Percentiles rank a stretch among this genome's conserved stretches.
Conservation (phyloP, 768 basidiomycete genomes). For the Boletus vermiculosoides region DNA sequence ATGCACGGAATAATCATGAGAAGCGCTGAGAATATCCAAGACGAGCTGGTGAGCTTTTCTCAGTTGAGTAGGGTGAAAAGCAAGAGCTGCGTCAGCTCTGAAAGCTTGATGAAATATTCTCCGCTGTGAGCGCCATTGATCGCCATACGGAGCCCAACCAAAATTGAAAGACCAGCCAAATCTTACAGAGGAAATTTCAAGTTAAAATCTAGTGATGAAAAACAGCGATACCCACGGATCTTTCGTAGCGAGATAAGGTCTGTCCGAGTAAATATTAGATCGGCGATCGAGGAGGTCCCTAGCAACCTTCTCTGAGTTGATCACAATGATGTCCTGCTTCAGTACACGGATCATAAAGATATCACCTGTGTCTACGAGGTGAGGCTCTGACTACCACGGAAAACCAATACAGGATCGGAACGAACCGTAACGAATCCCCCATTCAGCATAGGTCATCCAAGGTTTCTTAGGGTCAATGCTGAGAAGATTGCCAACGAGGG, state of each 20-base stretch:
- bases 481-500: neutral
- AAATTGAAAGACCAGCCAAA: neutral
- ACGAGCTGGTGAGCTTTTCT: neutral
- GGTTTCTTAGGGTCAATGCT: neutral
- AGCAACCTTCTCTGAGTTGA: neutral
- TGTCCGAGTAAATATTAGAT: neutral
- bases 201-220: neutral
- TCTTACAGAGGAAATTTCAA: neutral
- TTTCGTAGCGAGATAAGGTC: neutral
- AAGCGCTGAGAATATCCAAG: neutral
- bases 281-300: neutral
- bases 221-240: neutral
- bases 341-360: neutral
- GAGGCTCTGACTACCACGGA: neutral
- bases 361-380: neutral
- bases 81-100: neutral
- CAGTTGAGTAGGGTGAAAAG: neutral
- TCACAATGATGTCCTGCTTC: neutral
- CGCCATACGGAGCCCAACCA: neutral
- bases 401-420: neutral
- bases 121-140: neutral
- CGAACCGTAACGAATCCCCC: neutral
- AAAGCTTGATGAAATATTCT: neutral
- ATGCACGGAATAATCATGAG: neutral
- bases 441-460: neutral